Conservation (phyloP, 192 early-diverging fungal species). For the Coemansia interrupta region DNA sequence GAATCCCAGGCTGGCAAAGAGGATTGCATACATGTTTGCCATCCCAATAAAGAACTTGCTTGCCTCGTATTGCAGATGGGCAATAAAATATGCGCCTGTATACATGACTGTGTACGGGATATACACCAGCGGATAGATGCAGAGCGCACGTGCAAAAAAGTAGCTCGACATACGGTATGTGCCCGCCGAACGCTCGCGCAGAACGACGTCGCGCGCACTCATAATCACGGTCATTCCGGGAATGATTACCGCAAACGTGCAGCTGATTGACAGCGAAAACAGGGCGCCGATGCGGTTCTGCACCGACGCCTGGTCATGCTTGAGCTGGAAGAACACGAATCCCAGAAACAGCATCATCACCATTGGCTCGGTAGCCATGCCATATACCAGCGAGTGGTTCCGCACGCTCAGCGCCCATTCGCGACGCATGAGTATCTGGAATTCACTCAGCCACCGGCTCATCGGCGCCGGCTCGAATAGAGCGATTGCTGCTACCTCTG, state of each 20-base stretch:
- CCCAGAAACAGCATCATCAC: slow-evolving; percentile 50
- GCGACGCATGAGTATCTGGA: slow-evolving; percentile 21
- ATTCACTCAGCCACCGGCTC: slow-evolving; percentile 34
- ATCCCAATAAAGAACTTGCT: slow-evolving; percentile 33
- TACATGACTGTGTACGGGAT: slow-evolving; percentile 21
- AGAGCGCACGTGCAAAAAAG: slow-evolving; percentile 60
- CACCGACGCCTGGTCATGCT: slow-evolving; percentile 32
- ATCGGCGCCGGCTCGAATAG: slow-evolving; percentile 28
- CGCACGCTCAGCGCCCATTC: slow-evolving; percentile 31
- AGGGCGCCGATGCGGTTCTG: slow-evolving; percentile 52
- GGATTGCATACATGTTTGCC: slow-evolving; percentile 17
- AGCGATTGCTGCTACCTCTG: slow-evolving; percentile 25
- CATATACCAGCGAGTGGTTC: slow-evolving; percentile 25
- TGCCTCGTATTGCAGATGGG: slow-evolving; percentile 31
- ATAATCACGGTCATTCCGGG: slow-evolving; percentile 50
- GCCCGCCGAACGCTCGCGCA: slow-evolving; percentile 60
- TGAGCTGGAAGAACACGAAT: slow-evolving; percentile 56
- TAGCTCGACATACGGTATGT: slow-evolving; percentile 60
- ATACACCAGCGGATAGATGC: slow-evolving; percentile 39
- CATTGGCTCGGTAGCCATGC: slow-evolving; percentile 24
- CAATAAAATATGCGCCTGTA: slow-evolving; percentile 31
- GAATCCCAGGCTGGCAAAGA: slow-evolving; percentile 30
- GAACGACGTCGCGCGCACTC: slow-evolving; percentile 48
- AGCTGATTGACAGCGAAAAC: slow-evolving; percentile 42
- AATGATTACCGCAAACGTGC: slow-evolving; percentile 56